Conservation (phyloP, 2,329 filamentous ascomycete species). For the Fusarium gaditjirri region DNA sequence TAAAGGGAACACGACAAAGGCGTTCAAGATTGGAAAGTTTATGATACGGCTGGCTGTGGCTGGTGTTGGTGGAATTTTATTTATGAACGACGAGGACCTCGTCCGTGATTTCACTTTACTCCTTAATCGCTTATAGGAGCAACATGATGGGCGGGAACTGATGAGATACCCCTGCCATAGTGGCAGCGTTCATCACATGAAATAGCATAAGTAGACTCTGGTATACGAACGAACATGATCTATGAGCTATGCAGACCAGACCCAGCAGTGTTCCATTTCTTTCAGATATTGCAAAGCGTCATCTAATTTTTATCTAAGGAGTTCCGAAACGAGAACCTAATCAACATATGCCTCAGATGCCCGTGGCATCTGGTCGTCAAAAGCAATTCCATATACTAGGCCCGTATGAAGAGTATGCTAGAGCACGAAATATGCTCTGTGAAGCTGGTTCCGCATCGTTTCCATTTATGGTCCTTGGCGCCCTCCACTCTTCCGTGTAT, state of each 20-base stretch:
- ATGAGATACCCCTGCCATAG: conserved; percentile 37
- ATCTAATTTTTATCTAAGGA: conserved; percentile 10
- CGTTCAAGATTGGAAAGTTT: conserved; percentile 28
- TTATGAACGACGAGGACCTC: conserved; percentile 12
- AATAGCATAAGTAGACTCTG: conserved; percentile 7
- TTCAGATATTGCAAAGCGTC: neutral
- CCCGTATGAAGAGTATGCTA: neutral
- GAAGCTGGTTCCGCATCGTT: conserved; percentile 15
- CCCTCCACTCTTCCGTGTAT: conserved; percentile 5
- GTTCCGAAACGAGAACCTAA: neutral
- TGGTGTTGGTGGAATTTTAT: conserved; percentile 19
- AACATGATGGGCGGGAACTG: conserved; percentile 12
- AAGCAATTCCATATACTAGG: conserved; percentile 19
- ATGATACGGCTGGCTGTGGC: conserved; percentile 4
- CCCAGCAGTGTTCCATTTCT: neutral
- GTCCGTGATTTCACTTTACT: conserved; percentile 17
- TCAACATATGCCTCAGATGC: neutral
- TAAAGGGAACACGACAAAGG: conserved; percentile 32
- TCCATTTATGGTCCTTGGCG: conserved; percentile 1
- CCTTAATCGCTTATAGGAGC: conserved; percentile 6
- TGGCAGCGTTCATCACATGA: conserved; percentile 23
- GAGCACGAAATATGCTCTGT: conserved; percentile 3
- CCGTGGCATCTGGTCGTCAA: neutral
- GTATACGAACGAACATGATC: conserved; percentile 25
- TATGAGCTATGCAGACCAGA: conserved; percentile 10